phyloP scores from a whole-genome alignment of 2,329 filamentous ascomycete genomes.

The Monilinia polystroma region DNA sequence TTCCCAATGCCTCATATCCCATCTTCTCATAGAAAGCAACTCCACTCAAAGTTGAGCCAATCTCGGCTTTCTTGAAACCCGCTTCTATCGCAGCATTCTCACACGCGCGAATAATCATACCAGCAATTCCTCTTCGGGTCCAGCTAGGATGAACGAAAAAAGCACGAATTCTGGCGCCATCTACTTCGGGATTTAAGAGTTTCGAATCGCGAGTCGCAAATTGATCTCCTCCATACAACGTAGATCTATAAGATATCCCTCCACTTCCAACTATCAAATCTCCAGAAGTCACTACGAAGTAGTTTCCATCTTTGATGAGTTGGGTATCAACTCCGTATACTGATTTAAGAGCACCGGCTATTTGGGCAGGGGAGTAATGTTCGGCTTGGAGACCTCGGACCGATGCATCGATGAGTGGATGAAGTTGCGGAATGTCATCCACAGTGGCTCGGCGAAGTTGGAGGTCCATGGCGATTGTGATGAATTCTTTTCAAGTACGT shows the following conservation, averaged over 20 bases:
- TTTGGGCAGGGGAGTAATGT: slow-evolving; percentile 25
- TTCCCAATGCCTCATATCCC: slow-evolving; percentile 26
- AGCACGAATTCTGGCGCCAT: slow-evolving; percentile 29
- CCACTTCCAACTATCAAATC: slow-evolving; percentile 25
- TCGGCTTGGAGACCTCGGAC: slow-evolving; percentile 26
- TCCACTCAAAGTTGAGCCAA: slow-evolving; percentile 27
- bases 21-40: slow-evolving; percentile 27
- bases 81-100: slow-evolving; percentile 25
- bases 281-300: slow-evolving; percentile 23
- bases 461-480: slow-evolving; percentile 13
- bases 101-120: slow-evolving; percentile 23
- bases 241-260: slow-evolving; percentile 27
- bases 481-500: neutral
- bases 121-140: slow-evolving; percentile 24
- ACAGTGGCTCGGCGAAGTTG: slow-evolving; percentile 27
- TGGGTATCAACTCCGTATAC: slow-evolving; percentile 28
- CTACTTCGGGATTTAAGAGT: slow-evolving; percentile 23
- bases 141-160: slow-evolving; percentile 30
- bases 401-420: slow-evolving; percentile 26
- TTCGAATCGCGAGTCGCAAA: slow-evolving; percentile 24
- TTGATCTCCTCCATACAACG: slow-evolving; percentile 29
- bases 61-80: slow-evolving; percentile 28
- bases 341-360: slow-evolving; percentile 24
- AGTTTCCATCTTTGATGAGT: slow-evolving; percentile 28
- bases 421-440: slow-evolving; percentile 27